A percentile compares a stretch with the other conserved stretches of the same genome.
Evolutionary conservation across 2,329 filamentous ascomycete genomes (phyloP).

Genomic region (Cercospora sesami): DNA sequence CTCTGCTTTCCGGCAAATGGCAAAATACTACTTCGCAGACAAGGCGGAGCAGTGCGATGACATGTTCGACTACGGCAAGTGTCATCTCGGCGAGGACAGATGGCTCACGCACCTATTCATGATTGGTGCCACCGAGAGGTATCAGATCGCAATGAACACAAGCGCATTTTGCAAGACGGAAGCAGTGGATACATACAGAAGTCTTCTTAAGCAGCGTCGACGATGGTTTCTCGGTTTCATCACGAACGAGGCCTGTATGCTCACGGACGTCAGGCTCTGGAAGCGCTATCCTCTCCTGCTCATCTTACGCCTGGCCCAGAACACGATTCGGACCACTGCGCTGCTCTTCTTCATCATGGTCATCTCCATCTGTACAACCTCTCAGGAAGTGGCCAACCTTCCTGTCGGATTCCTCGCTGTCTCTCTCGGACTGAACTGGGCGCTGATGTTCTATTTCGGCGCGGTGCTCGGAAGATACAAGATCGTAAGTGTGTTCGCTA

Average conservation of each 20-base stretch:
- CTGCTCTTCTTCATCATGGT: constrained; percentile 93
- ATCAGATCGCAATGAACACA: constrained; percentile 97
- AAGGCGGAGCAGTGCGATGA: constrained; percentile 95
- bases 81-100: constrained; percentile 89
- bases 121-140: constrained; percentile 89
- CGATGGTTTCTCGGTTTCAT: constrained; percentile 97
- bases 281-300: constrained; percentile 84
- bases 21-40: constrained; percentile 97
- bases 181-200: constrained; percentile 82
- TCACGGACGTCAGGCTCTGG: constrained; percentile 92
- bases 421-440: constrained; percentile 88
- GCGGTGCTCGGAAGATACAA: constrained; percentile 84
- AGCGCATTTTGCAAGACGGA: constrained; percentile 98
- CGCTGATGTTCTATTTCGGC: constrained; percentile 95
- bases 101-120: constrained; percentile 99
- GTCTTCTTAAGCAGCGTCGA: constrained; percentile 87
- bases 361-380: constrained; percentile 80
- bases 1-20: constrained; percentile 94
- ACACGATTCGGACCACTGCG: constrained; percentile 92
- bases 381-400: constrained; percentile 72
- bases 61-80: constrained; percentile 94
- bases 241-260: constrained; percentile 97
- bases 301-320: constrained; percentile 87
- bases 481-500: constrained; percentile 48
- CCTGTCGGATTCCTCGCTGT: constrained; percentile 93